These are phyloP conservation scores for Fomitopsis pulvina DNA, from an alignment of 768 basidiomycete species.

Conservation along the genomic window DNA sequence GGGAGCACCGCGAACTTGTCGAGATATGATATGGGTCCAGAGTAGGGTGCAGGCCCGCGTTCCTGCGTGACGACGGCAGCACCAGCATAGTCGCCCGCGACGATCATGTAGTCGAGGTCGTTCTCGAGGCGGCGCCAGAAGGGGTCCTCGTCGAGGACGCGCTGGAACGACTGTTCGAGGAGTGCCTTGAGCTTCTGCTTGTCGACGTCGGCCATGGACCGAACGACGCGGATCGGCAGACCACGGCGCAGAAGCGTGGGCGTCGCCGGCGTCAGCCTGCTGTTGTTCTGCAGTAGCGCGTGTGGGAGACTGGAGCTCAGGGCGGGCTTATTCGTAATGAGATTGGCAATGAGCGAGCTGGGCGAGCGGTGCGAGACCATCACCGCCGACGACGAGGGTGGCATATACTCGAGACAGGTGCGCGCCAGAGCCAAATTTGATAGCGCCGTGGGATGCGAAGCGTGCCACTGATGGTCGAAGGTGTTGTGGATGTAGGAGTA, in stretches of 20 bases:
- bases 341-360: slow-evolving; percentile 90
- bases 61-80: slow-evolving; percentile 87
- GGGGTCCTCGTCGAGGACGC: slow-evolving; percentile 57
- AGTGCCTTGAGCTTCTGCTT: slow-evolving; percentile 66
- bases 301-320: slow-evolving; percentile 94
- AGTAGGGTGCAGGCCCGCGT: slow-evolving; percentile 21
- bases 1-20: slow-evolving; percentile 99
- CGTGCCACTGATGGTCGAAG: slow-evolving; percentile 70
- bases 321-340: slow-evolving; percentile 97
- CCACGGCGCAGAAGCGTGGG: slow-evolving; percentile 91
- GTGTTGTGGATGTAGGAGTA: slow-evolving; percentile 79
- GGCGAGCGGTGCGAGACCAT: slow-evolving; percentile 98
- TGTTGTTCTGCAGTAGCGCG: slow-evolving; percentile 81
- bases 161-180: slow-evolving; percentile 82
- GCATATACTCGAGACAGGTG: slow-evolving; percentile 88
- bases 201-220: slow-evolving; percentile 66
- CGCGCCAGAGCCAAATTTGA: slow-evolving; percentile 80
- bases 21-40: slow-evolving; percentile 72
- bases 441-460: slow-evolving; percentile 78
- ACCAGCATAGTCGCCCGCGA: slow-evolving; percentile 93
- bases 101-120: slow-evolving; percentile 83
- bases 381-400: slow-evolving; percentile 85
- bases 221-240: slow-evolving; percentile 77
- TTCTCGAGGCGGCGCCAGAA: slow-evolving; percentile 78
- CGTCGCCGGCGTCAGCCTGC: slow-evolving; percentile 81